These are phyloP conservation scores for Ustilago lituana DNA, from an alignment of 1,284 basidiomycete genomes.

Conservation along the genomic window DNA sequence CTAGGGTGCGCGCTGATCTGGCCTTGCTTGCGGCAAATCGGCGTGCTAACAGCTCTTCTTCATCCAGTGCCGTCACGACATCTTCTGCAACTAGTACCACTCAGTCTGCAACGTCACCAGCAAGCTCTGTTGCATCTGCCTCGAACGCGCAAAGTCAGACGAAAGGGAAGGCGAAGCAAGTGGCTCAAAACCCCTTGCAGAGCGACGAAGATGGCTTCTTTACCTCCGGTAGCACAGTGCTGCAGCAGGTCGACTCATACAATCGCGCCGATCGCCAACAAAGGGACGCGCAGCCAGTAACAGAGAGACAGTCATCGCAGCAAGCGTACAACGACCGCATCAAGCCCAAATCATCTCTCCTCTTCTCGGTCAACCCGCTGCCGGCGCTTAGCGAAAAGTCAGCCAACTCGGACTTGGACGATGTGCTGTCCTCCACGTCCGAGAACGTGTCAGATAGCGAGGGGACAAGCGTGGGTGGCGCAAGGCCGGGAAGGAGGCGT, in stretches of 20 bases:
- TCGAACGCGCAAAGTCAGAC: neutral
- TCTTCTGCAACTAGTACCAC: neutral
- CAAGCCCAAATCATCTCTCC: conserved; percentile 12
- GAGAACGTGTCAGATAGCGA: conserved; percentile 18
- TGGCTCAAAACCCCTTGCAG: conserved; percentile 7
- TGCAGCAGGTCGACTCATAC: conserved; percentile 1
- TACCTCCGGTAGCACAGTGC: conserved; percentile 9
- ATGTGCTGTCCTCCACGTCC: conserved; percentile 14
- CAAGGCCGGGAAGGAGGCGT: conserved; percentile 15
- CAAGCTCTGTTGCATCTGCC: conserved; percentile 10
- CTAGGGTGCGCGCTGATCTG: conserved; percentile 18
- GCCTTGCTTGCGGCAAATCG: conserved; percentile 23
- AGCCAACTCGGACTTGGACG: conserved; percentile 22
- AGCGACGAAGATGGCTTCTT: conserved; percentile 24
- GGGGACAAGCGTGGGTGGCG: neutral
- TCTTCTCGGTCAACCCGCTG: conserved; percentile 9
- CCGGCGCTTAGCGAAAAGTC: conserved; percentile 40
- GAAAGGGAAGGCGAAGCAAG: conserved; percentile 19
- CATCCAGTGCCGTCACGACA: conserved; percentile 14
- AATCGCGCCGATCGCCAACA: conserved; percentile 6
- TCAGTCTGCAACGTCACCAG: conserved; percentile 5
- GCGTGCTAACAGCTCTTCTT: conserved; percentile 19
- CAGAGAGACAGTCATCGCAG: neutral
- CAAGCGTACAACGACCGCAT: neutral
- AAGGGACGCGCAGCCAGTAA: no score